Base-by-base conservation (phyloP, 2,329 filamentous ascomycete genomes). In the Parafenestella ontariensis region DNA sequence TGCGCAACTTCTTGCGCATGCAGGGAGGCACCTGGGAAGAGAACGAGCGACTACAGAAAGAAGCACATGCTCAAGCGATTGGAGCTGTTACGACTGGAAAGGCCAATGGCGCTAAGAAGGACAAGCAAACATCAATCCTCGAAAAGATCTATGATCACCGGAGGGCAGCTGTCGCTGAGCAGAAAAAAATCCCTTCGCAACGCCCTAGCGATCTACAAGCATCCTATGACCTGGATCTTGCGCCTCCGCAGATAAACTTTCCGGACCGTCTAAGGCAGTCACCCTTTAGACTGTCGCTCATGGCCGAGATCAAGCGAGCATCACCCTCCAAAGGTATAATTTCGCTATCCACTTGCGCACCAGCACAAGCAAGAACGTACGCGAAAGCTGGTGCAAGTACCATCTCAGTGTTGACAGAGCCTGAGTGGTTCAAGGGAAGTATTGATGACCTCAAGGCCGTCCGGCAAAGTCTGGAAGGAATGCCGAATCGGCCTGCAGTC, bases 401-500 rank as follows among this genome's bases (percentile, higher is more conserved):
- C 34, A 99, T 99, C 63, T 98, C 95, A 1, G 95, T 99, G n/a
- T 84, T 99, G 42, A 99, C 95, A 0, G 95, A 99, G 77, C 95
- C 96, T 0, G 90, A 98, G 71, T 99, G 95, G 95, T 99, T 99
- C 82, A 98, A 97, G 79, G 95, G 95, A 43, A 96, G 90, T 76
- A 93, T 99, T 56, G 94, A 99, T 54, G 95, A 99, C 73, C 80
- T 99, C 49, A 87, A 90, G 56, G 87, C 89, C 29, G 95, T 98
- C 26, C 87, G 95, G 40, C 90, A 94, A 75, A 92, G 91, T 44
- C 80, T 99, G n/a, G 87, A 92, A 66, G 89, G 90, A 11, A 92
- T 99, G 88, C 89, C 91, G 1, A 96, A 97, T 73, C 85, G 95
- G 47, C 96, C 95, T 2, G 96, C 94, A 1, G 85, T 99, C 11